Evolutionary conservation across 257 asterid species (phyloP), one percentile per base, ranked within the genome.

Genomic region (Solanum megistacrolobum): DNA sequence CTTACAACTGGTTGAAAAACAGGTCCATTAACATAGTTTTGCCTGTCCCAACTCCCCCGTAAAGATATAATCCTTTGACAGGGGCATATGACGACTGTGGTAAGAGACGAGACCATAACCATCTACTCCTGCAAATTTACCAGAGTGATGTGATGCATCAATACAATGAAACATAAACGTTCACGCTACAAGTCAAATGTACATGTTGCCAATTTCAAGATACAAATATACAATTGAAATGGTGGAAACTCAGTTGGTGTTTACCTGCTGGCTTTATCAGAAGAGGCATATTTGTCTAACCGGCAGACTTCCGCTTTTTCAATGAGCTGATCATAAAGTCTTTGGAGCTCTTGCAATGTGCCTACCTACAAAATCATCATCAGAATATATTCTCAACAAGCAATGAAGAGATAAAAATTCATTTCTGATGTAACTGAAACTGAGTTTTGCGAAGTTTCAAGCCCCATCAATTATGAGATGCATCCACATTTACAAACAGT

Each of bases 1-100:
- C 95, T 94, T 93, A 95, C 98, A 96, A 87, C 87, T 94, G 98
- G 73, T 93, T 48, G 38, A 76, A 94, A 82, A 96, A 96, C 90
- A 95, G 88, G 93, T 96, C 99, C 98, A 96, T 96, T 91, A 96
- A 86, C 99, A 96, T 96, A 60, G 99, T 96, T 93, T 96, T 96
- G 36, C 99, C 98, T 13, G 99, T 96, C 88, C 99, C 99, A 60
- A 96, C 98, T 89, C 99, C 99, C 39, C 99, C 99, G 78, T 94
- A 95, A 65, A 96, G 98, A 92, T 96, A 96, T 82, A 96, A 96
- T 86, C 99, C 99, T 92, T 91, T 95, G 48, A 96, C 97, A 1
- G 99, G 98, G 16, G 99, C 92, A 90, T 87, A 81, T 39, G 93
- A 89, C 3, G 90, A 48, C 78, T 88, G 92, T 68, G 98, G 98